phyloP scores from a whole-genome alignment of 139 green algal genomes.

The Pseudopediastrum boryanum region DNA sequence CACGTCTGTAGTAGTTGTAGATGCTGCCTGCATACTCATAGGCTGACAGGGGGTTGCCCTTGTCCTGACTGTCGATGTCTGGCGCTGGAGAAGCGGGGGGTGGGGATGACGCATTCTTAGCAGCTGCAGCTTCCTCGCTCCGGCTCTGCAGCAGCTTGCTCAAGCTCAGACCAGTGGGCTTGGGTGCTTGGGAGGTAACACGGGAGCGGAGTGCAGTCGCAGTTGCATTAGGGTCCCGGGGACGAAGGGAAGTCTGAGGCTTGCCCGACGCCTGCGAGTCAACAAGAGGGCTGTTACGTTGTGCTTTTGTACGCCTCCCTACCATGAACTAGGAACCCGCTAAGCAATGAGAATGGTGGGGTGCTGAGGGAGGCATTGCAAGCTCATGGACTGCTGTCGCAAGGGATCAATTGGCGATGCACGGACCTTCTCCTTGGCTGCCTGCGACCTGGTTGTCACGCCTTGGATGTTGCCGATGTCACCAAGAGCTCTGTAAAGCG shows the following conservation, averaged over 20 bases:
- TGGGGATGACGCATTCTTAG: constrained; percentile 21
- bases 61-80: constrained; percentile 90
- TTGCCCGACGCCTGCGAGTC: constrained; percentile 27
- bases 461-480: constrained; percentile 73
- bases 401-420: too few species aligned
- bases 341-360: too few species aligned
- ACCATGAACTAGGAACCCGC: too few species aligned
- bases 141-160: constrained; percentile 64
- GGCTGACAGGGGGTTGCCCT: constrained; percentile 79
- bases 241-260: constrained; percentile 23
- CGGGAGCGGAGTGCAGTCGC: constrained; percentile 27
- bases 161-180: constrained; percentile 54
- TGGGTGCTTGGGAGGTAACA: neutral
- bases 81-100: constrained; percentile 59
- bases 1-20: constrained; percentile 80
- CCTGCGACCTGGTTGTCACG: constrained; percentile 38
- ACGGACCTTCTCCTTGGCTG: constrained; percentile 42
- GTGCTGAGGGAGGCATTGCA: too few species aligned
- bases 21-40: constrained; percentile 88
- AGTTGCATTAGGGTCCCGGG: constrained; percentile 34
- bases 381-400: too few species aligned
- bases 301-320: too few species aligned
- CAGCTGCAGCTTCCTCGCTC: constrained; percentile 42
- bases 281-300: too few species aligned
- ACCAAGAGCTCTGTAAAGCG: constrained; percentile 57